Base-by-base conservation (phyloP, 805 yeast genomes). In the Yarrowia deformans region DNA sequence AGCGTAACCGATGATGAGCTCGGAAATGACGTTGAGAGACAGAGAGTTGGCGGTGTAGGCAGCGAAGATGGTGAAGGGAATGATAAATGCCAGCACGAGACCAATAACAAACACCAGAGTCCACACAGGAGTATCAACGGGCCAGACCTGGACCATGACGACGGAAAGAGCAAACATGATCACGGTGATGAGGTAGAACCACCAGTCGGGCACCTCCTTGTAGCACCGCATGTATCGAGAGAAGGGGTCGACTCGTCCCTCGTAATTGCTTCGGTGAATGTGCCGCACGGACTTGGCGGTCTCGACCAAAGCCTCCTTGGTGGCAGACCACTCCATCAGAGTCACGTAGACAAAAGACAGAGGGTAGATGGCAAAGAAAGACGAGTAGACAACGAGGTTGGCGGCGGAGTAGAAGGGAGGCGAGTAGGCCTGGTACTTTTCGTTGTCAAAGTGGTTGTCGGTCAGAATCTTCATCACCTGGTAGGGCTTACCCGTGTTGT, bases 351-450 rank as follows among this genome's bases (percentile, higher is more conserved):
- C 75, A 19, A 87, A 81, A 19, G 85, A 81, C 72, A 87, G 83
- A 10, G 90, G 89, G 72, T 86, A 85, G 58, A 84, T 75, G 46
- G 84, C 83, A 75, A 86, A 86, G 73, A 80, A 83, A 0, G 88
- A 84, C 18, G 90, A 90, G 73, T 87, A 87, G 23, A 81, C 75
- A 4, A 73, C 72, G 58, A 73, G 45, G 56, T 68, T 66, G 43
- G 72, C 90, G 8, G 91, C 90, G 42, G 85, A 75, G 73, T 86
- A 87, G 76, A 83, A 88, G 12, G 92, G 91, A 14, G 91, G 90
- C 0, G 91, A 88, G 77, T 89, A 88, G 10, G 77, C 76, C 73
- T 84, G 77, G 76, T 88, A 88, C 7, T 80, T 85, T 12, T 76
- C 78, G 63, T 78, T 76, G 73, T 84, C 80, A 71, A 88, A 81